phyloP scores from a whole-genome alignment of 2,329 filamentous ascomycete genomes.

The Erysiphe pulchra region DNA sequence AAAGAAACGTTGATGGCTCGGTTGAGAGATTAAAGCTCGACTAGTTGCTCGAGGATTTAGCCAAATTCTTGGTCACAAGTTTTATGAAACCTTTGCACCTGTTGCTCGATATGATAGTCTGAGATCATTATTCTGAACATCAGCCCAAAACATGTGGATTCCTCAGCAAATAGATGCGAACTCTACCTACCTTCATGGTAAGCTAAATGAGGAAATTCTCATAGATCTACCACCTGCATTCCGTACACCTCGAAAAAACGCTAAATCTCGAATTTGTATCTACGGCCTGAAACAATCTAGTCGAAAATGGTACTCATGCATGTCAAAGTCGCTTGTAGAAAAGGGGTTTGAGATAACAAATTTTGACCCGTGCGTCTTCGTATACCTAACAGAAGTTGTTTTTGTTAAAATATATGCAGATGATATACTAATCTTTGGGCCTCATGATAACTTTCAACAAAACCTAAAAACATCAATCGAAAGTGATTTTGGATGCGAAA shows the following conservation, averaged over 20 bases:
- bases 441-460: no score
- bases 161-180: neutral
- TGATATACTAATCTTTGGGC: no score
- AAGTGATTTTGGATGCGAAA: no score
- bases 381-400: neutral
- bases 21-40: neutral
- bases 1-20: neutral
- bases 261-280: neutral
- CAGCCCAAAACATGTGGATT: neutral
- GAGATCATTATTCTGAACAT: neutral
- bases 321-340: neutral
- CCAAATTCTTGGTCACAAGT: no score
- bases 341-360: neutral
- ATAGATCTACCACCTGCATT: neutral
- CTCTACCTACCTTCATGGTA: neutral
- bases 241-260: neutral
- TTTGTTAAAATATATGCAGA: no score
- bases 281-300: no score
- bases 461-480: no score
- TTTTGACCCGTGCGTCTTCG: neutral
- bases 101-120: neutral
- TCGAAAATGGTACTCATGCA: neutral
- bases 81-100: no score
- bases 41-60: no score
- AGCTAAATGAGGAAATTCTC: neutral